Evolutionary conservation across 2,329 filamentous ascomycete genomes (phyloP), one percentile per base, ranked within the genome.

Genomic region (Metarhizium anisopliae): DNA sequence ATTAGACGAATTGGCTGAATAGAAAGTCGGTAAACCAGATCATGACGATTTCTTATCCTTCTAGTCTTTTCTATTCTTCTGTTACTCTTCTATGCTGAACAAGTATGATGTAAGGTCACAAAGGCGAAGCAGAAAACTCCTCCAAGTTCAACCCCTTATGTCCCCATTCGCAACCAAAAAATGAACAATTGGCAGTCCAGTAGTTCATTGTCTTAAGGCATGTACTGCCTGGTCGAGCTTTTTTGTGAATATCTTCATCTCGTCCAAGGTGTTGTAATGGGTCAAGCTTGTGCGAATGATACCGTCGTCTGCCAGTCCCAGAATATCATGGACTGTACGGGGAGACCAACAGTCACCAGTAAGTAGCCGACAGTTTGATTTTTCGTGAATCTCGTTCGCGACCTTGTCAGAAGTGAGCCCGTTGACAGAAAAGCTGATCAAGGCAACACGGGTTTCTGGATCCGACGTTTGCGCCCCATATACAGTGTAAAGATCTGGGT

Each of bases 261-360:
- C 55, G 2, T 55, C 45, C 4, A 57, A n/a, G 2, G 84, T 87
- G 62, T 90, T 90, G 65, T 90, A 90, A 68, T 90, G 86, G 55
- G 86, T 78, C 74, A 89, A 75, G 62, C 84, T 87, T 16, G 89
- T 81, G 60, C 87, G 76, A 5, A 87, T 77, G 6, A 89, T 80
- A 0, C 85, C 87, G 60, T 87, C 64, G 1, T 57, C 78, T 7
- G 73, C 77, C 52, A 88, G 68, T 0, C 76, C 76, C 40, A 89
- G 64, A 0, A 87, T 71, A 2, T 86, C 80, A 56, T 81, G 72
- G 13, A 81, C 74, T 60, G 89, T 65, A 18, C 86, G 72, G 62
- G 86, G 80, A 14, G 81, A 84, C 67, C 90, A 90, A 62, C 90
- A 89, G 50, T 80, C 75, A 0, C 87, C 87, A 77, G 80, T 87